Conservation (phyloP, 306 rosid species). For the Dryas drummondii region DNA sequence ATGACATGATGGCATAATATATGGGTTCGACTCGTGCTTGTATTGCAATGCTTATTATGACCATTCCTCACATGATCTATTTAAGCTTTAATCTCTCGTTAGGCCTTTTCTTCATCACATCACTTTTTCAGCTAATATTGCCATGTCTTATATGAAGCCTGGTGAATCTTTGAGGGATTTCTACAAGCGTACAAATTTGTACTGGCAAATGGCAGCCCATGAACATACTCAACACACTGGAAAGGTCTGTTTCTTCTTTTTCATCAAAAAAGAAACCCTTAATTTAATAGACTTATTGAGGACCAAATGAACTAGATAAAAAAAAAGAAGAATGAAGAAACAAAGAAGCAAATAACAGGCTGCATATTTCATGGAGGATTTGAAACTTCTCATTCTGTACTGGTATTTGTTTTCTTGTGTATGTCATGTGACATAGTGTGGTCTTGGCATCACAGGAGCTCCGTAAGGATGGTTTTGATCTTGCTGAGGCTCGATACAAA, state of each 20-base stretch:
- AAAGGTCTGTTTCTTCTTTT: slow-evolving; percentile 44
- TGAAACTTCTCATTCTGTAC: background rate
- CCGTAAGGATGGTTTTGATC: slow-evolving; percentile 98
- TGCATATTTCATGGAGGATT: background rate
- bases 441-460: slow-evolving; percentile 64
- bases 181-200: slow-evolving; percentile 84
- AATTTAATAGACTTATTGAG: background rate
- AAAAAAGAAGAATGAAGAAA: background rate
- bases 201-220: slow-evolving; percentile 99
- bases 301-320: background rate
- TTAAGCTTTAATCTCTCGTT: slow-evolving; percentile 8
- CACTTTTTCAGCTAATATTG: slow-evolving; percentile 32
- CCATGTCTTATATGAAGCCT: slow-evolving; percentile 50
- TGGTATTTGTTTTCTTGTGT: slow-evolving; percentile 1
- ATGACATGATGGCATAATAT: background rate
- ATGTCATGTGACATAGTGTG: slow-evolving; percentile 18
- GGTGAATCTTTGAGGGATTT: slow-evolving; percentile 90
- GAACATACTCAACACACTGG: slow-evolving; percentile 99
- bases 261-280: background rate
- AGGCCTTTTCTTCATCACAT: slow-evolving; percentile 20
- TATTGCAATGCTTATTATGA: slow-evolving; percentile 5
- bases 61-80: slow-evolving; percentile 6
- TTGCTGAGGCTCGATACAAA: slow-evolving; percentile 76
- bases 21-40: background rate
- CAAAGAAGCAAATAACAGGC: background rate